phyloP scores from a whole-genome alignment of 257 asterid genomes.

The Vinca minor region DNA sequence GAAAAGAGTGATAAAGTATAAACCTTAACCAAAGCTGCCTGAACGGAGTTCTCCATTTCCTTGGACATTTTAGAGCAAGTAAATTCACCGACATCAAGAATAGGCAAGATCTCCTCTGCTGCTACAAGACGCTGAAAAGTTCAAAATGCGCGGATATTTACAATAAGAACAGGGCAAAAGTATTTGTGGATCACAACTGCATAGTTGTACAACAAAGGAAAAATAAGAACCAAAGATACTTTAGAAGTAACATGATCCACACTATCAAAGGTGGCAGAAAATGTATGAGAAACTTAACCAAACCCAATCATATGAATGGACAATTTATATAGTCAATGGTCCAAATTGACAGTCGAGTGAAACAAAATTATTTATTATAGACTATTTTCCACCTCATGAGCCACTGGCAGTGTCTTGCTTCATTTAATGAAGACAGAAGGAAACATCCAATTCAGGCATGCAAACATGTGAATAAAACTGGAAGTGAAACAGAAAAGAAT shows the following conservation, averaged over 20 bases:
- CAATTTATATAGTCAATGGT: not conserved
- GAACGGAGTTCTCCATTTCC: slow-evolving; percentile 54
- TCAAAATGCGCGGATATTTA: not conserved
- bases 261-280: not conserved
- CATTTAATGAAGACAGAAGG: not conserved
- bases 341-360: not conserved
- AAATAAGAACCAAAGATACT: slow-evolving; percentile 5
- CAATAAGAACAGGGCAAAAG: not conserved
- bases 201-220: not conserved
- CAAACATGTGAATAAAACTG: not conserved
- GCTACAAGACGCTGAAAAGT: slow-evolving; percentile 73
- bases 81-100: slow-evolving; percentile 35
- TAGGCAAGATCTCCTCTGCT: slow-evolving; percentile 74
- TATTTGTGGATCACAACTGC: not conserved
- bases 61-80: slow-evolving; percentile 25
- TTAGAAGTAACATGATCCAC: not conserved
- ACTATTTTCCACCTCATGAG: not conserved
- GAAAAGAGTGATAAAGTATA: slow-evolving; percentile 4
- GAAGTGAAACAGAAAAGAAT: not conserved
- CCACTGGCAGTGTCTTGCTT: not conserved
- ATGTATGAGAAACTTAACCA: not conserved
- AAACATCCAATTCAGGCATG: not conserved
- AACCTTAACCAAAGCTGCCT: slow-evolving; percentile 73
- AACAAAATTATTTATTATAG: not conserved
- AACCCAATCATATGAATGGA: not conserved